phyloP scores from a whole-genome alignment of 768 basidiomycete genomes.

The Russula compacta region DNA sequence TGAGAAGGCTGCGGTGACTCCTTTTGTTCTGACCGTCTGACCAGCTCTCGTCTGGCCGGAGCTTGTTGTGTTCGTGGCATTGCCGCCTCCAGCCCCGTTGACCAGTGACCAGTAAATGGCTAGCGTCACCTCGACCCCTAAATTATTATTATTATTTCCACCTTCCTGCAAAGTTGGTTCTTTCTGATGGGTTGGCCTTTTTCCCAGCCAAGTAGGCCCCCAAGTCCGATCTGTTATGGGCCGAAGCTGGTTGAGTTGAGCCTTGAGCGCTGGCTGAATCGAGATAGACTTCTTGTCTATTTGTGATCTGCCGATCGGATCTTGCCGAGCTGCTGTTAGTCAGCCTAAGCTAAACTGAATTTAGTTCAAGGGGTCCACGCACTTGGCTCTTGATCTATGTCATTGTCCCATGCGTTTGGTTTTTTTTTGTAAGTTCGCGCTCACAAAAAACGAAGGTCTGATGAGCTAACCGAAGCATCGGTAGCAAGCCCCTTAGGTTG shows the following conservation, averaged over 20 bases:
- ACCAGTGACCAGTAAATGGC: not conserved
- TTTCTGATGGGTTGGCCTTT: not conserved
- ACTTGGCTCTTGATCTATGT: not conserved
- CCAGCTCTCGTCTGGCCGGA: not conserved
- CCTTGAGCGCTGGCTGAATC: not conserved
- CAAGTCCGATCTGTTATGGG: not conserved
- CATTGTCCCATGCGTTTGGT: not conserved
- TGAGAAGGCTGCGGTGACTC: not conserved
- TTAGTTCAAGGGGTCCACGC: conserved; percentile 4
- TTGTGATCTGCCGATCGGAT: not conserved
- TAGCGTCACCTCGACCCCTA: not conserved
- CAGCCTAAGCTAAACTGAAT: not conserved
- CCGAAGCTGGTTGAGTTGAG: not conserved
- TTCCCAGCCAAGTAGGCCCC: not conserved
- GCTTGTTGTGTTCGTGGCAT: not conserved
- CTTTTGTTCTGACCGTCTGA: not conserved
- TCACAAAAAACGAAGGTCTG: not conserved
- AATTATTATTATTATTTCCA: not conserved
- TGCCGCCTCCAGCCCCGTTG: not conserved
- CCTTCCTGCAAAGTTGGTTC: not conserved
- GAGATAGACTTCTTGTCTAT: conserved; percentile 15
- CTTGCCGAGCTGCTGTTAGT: not conserved
- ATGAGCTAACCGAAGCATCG: not conserved
- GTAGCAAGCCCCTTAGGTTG: not conserved
- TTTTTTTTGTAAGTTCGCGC: not conserved